Conservation (phyloP, 2,329 filamentous ascomycete genomes). For the Aspergillaceae sp. region DNA sequence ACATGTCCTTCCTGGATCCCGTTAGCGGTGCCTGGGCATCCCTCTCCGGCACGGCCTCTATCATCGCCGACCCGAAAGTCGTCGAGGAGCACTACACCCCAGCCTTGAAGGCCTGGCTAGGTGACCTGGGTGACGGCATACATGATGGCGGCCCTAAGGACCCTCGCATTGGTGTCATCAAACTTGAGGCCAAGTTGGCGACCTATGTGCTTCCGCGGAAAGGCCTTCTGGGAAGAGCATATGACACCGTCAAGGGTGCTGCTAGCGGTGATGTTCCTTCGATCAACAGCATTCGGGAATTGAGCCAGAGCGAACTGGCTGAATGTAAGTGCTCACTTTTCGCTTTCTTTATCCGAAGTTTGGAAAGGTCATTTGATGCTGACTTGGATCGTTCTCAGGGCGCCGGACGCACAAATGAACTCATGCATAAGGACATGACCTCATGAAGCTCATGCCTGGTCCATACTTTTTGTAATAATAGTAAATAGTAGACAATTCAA, state of each 20-base stretch:
- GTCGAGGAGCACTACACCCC: conserved; percentile 70
- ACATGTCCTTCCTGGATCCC: conserved; percentile 69
- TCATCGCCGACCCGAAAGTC: conserved; percentile 60
- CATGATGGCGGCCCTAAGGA: conserved; percentile 77
- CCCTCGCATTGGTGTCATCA: conserved; percentile 73
- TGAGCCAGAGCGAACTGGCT: conserved; percentile 57
- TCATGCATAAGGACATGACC: not conserved
- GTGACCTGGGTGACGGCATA: conserved; percentile 71
- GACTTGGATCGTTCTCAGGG: conserved; percentile 15
- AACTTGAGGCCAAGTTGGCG: conserved; percentile 61
- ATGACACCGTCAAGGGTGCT: conserved; percentile 67
- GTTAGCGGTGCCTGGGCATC: conserved; percentile 77
- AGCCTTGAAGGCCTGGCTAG: conserved; percentile 72
- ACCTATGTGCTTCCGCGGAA: conserved; percentile 61
- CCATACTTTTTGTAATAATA: not conserved
- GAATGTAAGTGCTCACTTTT: conserved; percentile 40
- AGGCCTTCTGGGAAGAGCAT: conserved; percentile 54
- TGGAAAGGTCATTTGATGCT: conserved; percentile 1
- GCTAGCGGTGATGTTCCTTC: conserved; percentile 62
- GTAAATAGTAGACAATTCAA: not conserved
- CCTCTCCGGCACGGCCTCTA: conserved; percentile 61
- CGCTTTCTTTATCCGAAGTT: not conserved
- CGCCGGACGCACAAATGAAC: conserved; percentile 21
- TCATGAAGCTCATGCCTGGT: not conserved
- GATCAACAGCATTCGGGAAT: conserved; percentile 68